Conservation (phyloP, 306 rosid species). For the Glycine soja region DNA sequence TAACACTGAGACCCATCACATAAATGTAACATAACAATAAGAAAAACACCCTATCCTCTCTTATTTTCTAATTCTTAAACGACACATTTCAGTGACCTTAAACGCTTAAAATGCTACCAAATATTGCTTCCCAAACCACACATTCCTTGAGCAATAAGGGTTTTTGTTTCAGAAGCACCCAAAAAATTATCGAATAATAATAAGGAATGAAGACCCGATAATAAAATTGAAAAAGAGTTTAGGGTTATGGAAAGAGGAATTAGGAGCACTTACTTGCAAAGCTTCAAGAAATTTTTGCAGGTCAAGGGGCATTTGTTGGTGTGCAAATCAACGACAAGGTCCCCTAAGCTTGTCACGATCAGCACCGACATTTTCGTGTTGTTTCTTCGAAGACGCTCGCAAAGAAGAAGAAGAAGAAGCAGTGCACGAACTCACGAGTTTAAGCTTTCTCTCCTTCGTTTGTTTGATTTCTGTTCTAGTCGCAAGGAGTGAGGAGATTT, state of each 20-base stretch:
- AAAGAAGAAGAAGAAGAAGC: too few species aligned
- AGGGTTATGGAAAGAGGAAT: neutral
- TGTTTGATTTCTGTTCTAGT: too few species aligned
- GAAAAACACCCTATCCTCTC: too few species aligned
- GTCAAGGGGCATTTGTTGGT: constrained; percentile 83
- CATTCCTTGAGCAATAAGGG: neutral
- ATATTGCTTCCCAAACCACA: too few species aligned
- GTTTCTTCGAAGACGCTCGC: too few species aligned
- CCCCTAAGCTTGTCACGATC: constrained; percentile 89
- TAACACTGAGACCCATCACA: too few species aligned
- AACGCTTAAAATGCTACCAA: too few species aligned
- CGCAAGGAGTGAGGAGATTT: too few species aligned
- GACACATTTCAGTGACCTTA: too few species aligned
- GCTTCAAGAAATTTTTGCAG: constrained; percentile 89
- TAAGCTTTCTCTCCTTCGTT: neutral
- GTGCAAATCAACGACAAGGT: constrained; percentile 80
- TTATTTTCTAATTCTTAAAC: too few species aligned
- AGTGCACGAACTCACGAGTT: neutral
- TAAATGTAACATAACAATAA: too few species aligned
- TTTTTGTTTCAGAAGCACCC: neutral
- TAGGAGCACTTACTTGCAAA: constrained; percentile 69
- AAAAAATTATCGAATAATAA: too few species aligned
- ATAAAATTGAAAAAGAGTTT: neutral
- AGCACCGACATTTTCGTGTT: constrained; percentile 72
- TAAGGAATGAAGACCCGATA: neutral